Percentiles rank a stretch among this genome's conserved stretches.
phyloP scores from a whole-genome alignment of 768 basidiomycete species.

The Russula olivacea region DNA sequence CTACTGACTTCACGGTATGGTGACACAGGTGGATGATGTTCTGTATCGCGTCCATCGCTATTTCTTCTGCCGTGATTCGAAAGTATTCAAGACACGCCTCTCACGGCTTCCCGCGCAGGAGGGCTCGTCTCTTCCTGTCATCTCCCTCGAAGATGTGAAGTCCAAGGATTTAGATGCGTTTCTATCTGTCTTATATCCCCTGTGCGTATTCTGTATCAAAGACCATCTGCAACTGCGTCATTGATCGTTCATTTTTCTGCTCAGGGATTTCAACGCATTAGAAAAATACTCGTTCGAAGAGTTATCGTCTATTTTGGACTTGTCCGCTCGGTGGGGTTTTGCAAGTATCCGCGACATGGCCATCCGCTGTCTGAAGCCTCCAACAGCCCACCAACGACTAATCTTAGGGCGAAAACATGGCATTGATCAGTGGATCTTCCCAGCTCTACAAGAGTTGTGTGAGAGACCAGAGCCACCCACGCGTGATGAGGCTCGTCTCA shows the following conservation, averaged over 20 bases:
- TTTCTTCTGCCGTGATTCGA: conserved; percentile 22
- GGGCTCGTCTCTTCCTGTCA: neutral
- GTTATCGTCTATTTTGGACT: conserved; percentile 14
- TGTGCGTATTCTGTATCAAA: neutral
- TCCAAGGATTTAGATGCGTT: conserved; percentile 16
- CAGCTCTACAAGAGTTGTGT: conserved; percentile 14
- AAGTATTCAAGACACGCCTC: conserved; percentile 4
- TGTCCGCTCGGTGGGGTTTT: conserved; percentile 21
- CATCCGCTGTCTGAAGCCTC: conserved; percentile 11
- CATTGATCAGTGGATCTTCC: conserved; percentile 15
- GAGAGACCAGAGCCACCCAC: conserved; percentile 9
- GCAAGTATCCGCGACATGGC: conserved; percentile 16
- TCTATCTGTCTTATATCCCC: conserved; percentile 18
- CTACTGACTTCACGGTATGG: neutral
- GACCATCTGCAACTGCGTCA: neutral
- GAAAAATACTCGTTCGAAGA: conserved; percentile 12
- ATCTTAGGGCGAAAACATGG: conserved; percentile 6
- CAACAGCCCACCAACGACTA: conserved; percentile 7
- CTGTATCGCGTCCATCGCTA: conserved; percentile 23
- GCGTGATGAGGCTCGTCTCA: conserved; percentile 13
- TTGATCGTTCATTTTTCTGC: neutral
- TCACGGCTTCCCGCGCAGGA: neutral
- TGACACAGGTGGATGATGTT: conserved; percentile 2
- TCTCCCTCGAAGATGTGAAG: conserved; percentile 11
- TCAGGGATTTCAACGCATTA: conserved; percentile 13